Percentiles rank a stretch among this genome's conserved stretches.
Conservation (phyloP, 2,329 filamentous ascomycete species). For the Alternaria sp. region DNA sequence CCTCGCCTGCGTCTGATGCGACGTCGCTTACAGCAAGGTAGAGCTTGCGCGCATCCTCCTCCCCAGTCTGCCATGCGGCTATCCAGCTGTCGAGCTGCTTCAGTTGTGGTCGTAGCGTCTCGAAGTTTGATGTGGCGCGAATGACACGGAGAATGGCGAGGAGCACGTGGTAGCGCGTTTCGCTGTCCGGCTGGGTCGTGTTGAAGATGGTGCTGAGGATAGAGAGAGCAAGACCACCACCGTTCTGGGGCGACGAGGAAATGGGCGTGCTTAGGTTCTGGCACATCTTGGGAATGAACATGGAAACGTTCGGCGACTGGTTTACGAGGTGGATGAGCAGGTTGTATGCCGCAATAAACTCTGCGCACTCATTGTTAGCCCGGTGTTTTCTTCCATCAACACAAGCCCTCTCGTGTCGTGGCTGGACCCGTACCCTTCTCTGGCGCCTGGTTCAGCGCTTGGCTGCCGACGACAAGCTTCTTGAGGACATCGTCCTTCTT, state of each 20-base stretch:
- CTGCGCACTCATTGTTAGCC: conserved; percentile 57
- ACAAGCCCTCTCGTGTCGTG: conserved; percentile 8
- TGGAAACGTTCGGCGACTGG: conserved; percentile 83
- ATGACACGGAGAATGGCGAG: conserved; percentile 87
- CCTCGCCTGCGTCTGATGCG: conserved; percentile 79
- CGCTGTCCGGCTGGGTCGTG: conserved; percentile 75
- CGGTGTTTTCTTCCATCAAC: conserved; percentile 14
- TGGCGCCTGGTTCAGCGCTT: conserved; percentile 80
- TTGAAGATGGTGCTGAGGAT: conserved; percentile 97
- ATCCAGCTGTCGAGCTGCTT: conserved; percentile 85
- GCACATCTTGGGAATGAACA: conserved; percentile 88
- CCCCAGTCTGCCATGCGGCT: conserved; percentile 79
- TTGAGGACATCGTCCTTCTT: conserved; percentile 86
- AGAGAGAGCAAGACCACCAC: conserved; percentile 83
- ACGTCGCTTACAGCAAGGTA: conserved; percentile 84
- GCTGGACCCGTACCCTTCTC: conserved; percentile 72
- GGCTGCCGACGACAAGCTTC: conserved; percentile 84
- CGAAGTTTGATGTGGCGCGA: conserved; percentile 72
- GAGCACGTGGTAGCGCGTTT: conserved; percentile 88
- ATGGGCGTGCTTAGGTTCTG: conserved; percentile 85
- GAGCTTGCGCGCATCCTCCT: conserved; percentile 83
- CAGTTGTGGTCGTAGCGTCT: conserved; percentile 82
- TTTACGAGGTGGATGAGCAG: conserved; percentile 92
- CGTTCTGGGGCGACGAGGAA: conserved; percentile 83
- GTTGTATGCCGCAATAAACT: conserved; percentile 96